Percentiles rank a stretch among this genome's conserved stretches.
phyloP scores from a whole-genome alignment of 2,329 filamentous ascomycete species.

The Penicillium sp. region DNA sequence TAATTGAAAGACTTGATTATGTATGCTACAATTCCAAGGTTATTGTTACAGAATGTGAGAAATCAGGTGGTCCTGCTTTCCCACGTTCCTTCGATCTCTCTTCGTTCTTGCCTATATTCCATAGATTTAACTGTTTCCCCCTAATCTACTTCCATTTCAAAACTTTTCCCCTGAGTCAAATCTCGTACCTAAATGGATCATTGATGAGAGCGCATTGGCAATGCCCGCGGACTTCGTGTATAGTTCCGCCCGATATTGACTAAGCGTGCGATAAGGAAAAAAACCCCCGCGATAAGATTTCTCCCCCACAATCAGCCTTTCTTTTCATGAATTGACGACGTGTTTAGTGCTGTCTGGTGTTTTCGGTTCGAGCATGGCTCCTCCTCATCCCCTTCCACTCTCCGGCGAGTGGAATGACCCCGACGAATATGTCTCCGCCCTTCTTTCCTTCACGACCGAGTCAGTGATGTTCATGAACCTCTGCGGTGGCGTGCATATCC shows the following conservation, averaged over 20 bases:
- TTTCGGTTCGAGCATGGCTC: conserved; percentile 45
- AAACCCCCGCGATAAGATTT: conserved; percentile 18
- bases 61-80: too few species aligned
- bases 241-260: background rate
- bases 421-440: conserved; percentile 75
- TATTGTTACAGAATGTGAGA: too few species aligned
- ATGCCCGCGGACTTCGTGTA: too few species aligned
- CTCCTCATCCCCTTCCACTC: conserved; percentile 63
- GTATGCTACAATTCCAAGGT: too few species aligned
- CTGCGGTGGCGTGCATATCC: conserved; percentile 89
- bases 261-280: conserved; percentile 18
- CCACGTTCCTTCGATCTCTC: too few species aligned
- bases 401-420: conserved; percentile 67
- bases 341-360: background rate
- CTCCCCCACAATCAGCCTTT: conserved; percentile 15
- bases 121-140: too few species aligned
- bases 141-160: too few species aligned
- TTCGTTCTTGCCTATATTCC: too few species aligned
- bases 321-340: background rate
- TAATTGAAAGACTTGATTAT: too few species aligned
- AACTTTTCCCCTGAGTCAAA: too few species aligned
- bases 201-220: too few species aligned
- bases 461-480: conserved; percentile 78
- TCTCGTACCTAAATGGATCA: too few species aligned
- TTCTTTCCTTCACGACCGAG: conserved; percentile 73